Evolutionary conservation across 108 stramenopile genomes (phyloP).

Genomic region (Nannochloropsis gaditana): DNA sequence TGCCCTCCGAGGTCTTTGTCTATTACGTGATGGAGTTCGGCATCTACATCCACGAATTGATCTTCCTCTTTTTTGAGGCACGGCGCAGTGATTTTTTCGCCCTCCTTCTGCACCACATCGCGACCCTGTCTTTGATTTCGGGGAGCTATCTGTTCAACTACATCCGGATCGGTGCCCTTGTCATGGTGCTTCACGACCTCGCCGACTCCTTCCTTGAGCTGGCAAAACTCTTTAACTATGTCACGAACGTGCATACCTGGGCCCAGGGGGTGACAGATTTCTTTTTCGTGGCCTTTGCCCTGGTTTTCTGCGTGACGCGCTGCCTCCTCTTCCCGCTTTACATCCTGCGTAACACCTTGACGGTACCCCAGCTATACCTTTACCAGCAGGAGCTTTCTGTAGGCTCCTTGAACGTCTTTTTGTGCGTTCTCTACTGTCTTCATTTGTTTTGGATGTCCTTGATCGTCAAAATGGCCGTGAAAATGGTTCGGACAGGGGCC

Average conservation of each 20-base stretch:
- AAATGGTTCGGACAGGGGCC: background rate
- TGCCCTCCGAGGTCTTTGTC: background rate
- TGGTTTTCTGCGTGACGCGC: constrained; percentile 30
- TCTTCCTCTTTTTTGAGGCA: background rate
- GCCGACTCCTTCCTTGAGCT: background rate
- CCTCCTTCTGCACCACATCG: background rate
- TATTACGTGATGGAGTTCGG: background rate
- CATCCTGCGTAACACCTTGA: constrained; percentile 14
- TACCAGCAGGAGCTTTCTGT: background rate
- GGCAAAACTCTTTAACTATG: background rate
- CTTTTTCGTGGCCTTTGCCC: background rate
- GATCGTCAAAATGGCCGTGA: constrained; percentile 22
- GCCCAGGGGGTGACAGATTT: background rate
- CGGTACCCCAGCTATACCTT: background rate
- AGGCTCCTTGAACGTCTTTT: constrained; percentile 6
- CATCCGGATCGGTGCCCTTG: background rate
- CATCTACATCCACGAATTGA: background rate
- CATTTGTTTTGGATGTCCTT: constrained; percentile 38
- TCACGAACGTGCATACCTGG: background rate
- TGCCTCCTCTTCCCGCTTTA: constrained; percentile 25
- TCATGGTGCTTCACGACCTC: background rate
- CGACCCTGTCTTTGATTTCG: background rate
- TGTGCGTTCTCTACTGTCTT: constrained; percentile 18
- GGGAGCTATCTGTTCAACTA: background rate
- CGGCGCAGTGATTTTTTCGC: background rate